Conservation (phyloP, 306 rosid species). For the Begonia masoniana region DNA sequence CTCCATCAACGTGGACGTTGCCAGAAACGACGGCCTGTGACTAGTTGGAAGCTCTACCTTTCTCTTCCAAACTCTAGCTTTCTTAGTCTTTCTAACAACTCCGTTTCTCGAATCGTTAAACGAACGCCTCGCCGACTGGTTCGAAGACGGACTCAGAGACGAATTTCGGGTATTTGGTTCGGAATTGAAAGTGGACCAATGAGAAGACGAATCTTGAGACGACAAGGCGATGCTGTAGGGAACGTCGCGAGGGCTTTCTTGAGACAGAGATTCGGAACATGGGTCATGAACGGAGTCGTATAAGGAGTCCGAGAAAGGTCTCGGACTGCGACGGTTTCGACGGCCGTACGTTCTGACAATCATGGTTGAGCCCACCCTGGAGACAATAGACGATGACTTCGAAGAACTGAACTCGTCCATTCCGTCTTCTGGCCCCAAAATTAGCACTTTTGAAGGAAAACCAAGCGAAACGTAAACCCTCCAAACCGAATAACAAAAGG, state of each 20-base stretch:
- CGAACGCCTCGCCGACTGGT: constrained; percentile 13
- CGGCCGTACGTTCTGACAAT: constrained; percentile 93
- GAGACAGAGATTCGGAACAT: constrained; percentile 31
- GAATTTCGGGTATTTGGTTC: constrained; percentile 36
- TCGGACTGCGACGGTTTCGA: constrained; percentile 46
- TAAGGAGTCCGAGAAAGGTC: constrained; percentile 43
- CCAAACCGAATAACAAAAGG: too few relatives aligned
- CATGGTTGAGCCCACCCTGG: constrained; percentile 25
- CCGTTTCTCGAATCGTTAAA: constrained; percentile 29
- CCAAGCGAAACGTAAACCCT: too few relatives aligned
- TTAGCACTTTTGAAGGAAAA: neutral
- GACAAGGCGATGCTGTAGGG: constrained; percentile 45
- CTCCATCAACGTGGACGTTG: constrained; percentile 90
- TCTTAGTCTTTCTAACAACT: constrained; percentile 38
- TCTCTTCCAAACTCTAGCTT: constrained; percentile 17
- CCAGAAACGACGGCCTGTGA: constrained; percentile 29
- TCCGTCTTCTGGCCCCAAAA: constrained; percentile 1
- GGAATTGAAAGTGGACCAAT: constrained; percentile 66
- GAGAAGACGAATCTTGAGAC: constrained; percentile 71
- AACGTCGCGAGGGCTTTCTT: constrained; percentile 36
- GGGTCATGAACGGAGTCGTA: constrained; percentile 61
- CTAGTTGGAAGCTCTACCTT: constrained; percentile 11
- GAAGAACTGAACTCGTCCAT: neutral
- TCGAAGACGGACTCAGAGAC: constrained; percentile 11
- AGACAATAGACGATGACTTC: neutral